Conservation (phyloP, 75 land plant genomes). For the Pinus taeda region DNA sequence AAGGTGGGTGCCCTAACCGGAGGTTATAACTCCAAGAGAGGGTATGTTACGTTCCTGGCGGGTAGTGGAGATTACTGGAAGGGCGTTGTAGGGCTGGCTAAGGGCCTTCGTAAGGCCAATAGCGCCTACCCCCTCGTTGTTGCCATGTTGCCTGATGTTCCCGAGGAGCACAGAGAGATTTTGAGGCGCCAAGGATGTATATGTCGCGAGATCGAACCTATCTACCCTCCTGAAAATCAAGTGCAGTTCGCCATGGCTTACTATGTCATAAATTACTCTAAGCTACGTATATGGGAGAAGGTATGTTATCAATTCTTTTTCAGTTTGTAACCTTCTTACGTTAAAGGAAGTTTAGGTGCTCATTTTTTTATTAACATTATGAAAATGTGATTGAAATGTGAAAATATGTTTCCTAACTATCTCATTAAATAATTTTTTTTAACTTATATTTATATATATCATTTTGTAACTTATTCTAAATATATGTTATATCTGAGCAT, state of each 20-base stretch:
- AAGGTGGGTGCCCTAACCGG: conserved; percentile 4
- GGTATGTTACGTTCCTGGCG: conserved; percentile 56
- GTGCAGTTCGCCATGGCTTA: conserved; percentile 54
- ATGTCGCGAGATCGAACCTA: conserved; percentile 38
- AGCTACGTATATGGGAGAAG: conserved; percentile 46
- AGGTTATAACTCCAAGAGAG: conserved; percentile 22
- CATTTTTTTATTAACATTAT: too few relatives aligned
- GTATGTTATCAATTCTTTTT: conserved; percentile 5
- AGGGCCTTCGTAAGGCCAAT: conserved; percentile 34
- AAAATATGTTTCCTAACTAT: too few relatives aligned
- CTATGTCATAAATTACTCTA: conserved; percentile 55
- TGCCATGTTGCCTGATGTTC: conserved; percentile 50
- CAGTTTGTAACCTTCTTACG: not conserved
- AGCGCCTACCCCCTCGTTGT: conserved; percentile 42
- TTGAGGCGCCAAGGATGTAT: conserved; percentile 40
- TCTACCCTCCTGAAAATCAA: conserved; percentile 39
- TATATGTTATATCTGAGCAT: too few relatives aligned
- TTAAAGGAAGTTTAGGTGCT: not conserved
- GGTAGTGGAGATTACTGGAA: conserved; percentile 45
- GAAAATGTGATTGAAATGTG: too few relatives aligned
- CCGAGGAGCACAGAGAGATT: conserved; percentile 32
- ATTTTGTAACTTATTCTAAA: too few relatives aligned
- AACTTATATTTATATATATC: too few relatives aligned
- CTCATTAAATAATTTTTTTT: too few relatives aligned
- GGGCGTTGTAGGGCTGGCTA: conserved; percentile 52